phyloP scores from a whole-genome alignment of 768 basidiomycete genomes.

The Amanita rimosa region DNA sequence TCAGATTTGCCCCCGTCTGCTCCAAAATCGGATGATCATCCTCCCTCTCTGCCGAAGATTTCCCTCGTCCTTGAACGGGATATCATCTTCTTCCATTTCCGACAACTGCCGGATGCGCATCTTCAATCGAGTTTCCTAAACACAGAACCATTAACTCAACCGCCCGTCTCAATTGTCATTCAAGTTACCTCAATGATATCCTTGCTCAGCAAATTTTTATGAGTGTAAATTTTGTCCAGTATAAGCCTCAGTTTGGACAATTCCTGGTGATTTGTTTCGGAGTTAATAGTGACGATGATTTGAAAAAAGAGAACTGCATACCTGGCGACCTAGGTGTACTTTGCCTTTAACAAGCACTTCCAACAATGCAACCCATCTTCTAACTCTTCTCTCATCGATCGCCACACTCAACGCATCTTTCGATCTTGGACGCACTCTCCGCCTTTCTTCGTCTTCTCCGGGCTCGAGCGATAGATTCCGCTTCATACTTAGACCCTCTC shows the following conservation, averaged over 20 bases:
- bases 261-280: not conserved
- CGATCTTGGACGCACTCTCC: not conserved
- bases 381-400: not conserved
- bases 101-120: constrained; percentile 4
- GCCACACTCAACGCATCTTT: not conserved
- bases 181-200: not conserved
- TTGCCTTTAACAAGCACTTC: constrained; percentile 5
- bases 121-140: not conserved
- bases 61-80: constrained; percentile 5
- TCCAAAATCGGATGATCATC: constrained; percentile 1
- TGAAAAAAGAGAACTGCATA: not conserved
- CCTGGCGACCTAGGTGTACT: not conserved
- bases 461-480: not conserved
- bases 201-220: not conserved
- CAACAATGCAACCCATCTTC: not conserved
- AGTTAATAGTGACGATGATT: not conserved
- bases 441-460: not conserved
- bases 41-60: constrained; percentile 3
- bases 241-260: not conserved
- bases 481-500: not conserved
- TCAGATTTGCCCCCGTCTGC: not conserved
- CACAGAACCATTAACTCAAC: not conserved
- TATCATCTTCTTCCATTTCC: constrained; percentile 2
- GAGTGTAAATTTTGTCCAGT: not conserved
- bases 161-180: not conserved